Evolutionary conservation across 805 yeast species (phyloP).

Genomic region (Cyberlindnera japonica): DNA sequence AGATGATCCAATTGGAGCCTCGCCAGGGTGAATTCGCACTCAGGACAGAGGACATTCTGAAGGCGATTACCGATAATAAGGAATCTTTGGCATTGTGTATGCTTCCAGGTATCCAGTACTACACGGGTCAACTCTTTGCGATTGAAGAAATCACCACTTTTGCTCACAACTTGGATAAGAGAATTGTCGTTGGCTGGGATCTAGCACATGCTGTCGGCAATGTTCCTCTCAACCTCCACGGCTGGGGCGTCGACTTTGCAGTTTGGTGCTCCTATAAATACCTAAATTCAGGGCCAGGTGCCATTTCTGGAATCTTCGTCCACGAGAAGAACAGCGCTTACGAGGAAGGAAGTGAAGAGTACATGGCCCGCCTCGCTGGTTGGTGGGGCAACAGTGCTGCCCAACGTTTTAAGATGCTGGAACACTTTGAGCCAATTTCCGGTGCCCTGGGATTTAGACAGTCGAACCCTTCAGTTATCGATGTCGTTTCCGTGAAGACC

Average conservation of each 20-base stretch:
- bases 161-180: slow-evolving; percentile 46
- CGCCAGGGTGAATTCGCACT: slow-evolving; percentile 53
- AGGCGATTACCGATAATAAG: slow-evolving; percentile 49
- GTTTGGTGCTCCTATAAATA: slow-evolving; percentile 94
- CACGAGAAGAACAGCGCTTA: slow-evolving; percentile 45
- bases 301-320: slow-evolving; percentile 81
- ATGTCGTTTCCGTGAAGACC: slow-evolving; percentile 67
- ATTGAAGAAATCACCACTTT: slow-evolving; percentile 63
- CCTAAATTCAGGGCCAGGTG: slow-evolving; percentile 91
- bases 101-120: slow-evolving; percentile 87
- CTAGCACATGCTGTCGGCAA: slow-evolving; percentile 94
- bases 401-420: slow-evolving; percentile 76
- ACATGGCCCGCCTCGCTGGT: slow-evolving; percentile 77
- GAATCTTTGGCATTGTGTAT: slow-evolving; percentile 69
- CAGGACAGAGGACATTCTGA: slow-evolving; percentile 59
- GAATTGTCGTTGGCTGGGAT: slow-evolving; percentile 83
- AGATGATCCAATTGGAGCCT: slow-evolving; percentile 63
- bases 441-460: slow-evolving; percentile 88
- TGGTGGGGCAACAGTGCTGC: slow-evolving; percentile 92
- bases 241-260: slow-evolving; percentile 92
- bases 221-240: slow-evolving; percentile 70
- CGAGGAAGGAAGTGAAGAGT: slow-evolving; percentile 28
- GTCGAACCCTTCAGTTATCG: slow-evolving; percentile 86
- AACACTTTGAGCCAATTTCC: slow-evolving; percentile 71
- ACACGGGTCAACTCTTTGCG: slow-evolving; percentile 85